Evolutionary conservation across 2,329 filamentous ascomycete species (phyloP).

Genomic region (Monosporascus sp.): DNA sequence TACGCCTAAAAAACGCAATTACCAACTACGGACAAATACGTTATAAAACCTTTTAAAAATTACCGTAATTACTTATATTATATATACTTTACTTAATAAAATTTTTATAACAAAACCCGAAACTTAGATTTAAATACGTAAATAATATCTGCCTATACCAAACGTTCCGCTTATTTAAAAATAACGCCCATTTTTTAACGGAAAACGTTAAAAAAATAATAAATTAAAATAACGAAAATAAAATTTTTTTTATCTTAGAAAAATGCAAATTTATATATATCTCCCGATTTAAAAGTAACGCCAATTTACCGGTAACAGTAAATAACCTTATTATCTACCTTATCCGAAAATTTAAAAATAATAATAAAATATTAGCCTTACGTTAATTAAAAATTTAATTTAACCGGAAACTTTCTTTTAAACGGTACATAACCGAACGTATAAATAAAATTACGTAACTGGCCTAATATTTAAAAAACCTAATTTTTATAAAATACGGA

Average conservation of each 20-base stretch:
- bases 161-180: neutral
- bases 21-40: neutral
- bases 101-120: neutral
- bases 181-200: neutral
- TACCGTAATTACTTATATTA: neutral
- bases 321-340: neutral
- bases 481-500: neutral
- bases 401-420: neutral
- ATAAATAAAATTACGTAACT: neutral
- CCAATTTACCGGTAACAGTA: neutral
- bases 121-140: neutral
- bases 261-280: neutral
- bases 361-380: neutral
- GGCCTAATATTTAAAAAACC: neutral
- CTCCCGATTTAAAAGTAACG: neutral
- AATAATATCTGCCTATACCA: neutral
- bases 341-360: neutral
- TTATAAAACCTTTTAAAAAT: neutral
- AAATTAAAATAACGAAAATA: neutral
- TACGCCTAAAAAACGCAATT: neutral
- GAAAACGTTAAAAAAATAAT: neutral
- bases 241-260: neutral
- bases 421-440: neutral
- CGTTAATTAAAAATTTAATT: neutral
- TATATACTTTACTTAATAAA: neutral